These are phyloP conservation scores for Cenchrus purpureus DNA, from an alignment of 176 grass and related monocot genomes.

Conservation along the genomic window DNA sequence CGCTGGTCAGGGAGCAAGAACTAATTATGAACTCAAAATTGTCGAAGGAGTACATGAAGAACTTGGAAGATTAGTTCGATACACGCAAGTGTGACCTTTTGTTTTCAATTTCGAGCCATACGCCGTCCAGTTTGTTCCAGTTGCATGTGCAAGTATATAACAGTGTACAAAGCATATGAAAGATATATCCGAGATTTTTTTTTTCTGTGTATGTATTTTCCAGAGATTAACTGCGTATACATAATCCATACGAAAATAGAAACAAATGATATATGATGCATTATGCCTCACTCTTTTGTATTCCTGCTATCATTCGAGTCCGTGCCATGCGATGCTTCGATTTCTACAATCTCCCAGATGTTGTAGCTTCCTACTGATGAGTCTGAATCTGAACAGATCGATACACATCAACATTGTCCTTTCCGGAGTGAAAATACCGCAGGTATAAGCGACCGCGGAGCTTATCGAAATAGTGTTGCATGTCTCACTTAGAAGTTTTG, in stretches of 20 bases:
- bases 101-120: neutral
- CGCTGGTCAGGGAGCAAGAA: slow-evolving; percentile 78
- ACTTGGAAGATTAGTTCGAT: slow-evolving; percentile 64
- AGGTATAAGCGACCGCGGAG: too few species aligned
- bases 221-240: neutral
- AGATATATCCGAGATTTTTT: neutral
- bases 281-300: neutral
- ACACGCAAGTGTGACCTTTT: neutral
- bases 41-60: slow-evolving; percentile 95
- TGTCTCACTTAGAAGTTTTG: too few species aligned
- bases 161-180: neutral
- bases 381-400: neutral
- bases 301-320: slow-evolving; percentile 18
- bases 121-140: neutral
- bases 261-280: neutral
- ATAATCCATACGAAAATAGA: neutral
- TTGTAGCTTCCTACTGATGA: neutral
- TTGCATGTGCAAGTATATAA: slow-evolving; percentile 21
- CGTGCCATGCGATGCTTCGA: neutral
- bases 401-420: neutral
- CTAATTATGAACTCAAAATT: slow-evolving; percentile 77
- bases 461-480: too few species aligned
- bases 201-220: neutral
- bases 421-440: too few species aligned
- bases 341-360: slow-evolving; percentile 5